Conservation (phyloP, 2,329 filamentous ascomycete genomes). For the Teratosphaeria gauchensis region DNA sequence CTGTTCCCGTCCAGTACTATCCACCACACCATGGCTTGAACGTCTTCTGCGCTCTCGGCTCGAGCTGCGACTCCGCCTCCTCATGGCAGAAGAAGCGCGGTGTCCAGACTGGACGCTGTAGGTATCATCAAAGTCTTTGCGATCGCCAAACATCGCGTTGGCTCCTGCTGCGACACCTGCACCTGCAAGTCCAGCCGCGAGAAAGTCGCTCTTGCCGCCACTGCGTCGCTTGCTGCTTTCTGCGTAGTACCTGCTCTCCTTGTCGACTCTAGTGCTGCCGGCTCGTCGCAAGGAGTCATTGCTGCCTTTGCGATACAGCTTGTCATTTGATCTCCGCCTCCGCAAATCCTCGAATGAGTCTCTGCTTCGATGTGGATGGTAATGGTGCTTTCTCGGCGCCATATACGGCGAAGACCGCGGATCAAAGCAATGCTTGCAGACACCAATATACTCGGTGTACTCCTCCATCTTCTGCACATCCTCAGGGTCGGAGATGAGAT, state of each 20-base stretch:
- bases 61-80: constrained; percentile 23
- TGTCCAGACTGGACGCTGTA: constrained; percentile 50
- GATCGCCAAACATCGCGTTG: constrained; percentile 42
- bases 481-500: constrained; percentile 35
- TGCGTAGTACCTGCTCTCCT: constrained; percentile 49
- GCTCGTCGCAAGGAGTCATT: constrained; percentile 22
- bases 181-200: constrained; percentile 45
- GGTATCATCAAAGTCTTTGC: constrained; percentile 50
- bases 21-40: constrained; percentile 19
- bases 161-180: constrained; percentile 44
- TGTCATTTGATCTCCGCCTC: constrained; percentile 16
- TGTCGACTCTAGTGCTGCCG: constrained; percentile 41
- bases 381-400: constrained; percentile 53
- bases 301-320: constrained; percentile 21
- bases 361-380: constrained; percentile 23
- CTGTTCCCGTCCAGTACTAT: constrained; percentile 9
- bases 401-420: constrained; percentile 46
- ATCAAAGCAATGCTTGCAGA: constrained; percentile 57
- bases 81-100: constrained; percentile 26
- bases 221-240: constrained; percentile 36
- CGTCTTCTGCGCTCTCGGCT: constrained; percentile 21
- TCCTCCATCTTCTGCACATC: constrained; percentile 58
- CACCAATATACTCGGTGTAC: constrained; percentile 57
- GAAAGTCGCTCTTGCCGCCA: constrained; percentile 38
- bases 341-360: constrained; percentile 23